phyloP scores from a whole-genome alignment of 1,284 basidiomycete genomes.

The Trametes hirsuta region DNA sequence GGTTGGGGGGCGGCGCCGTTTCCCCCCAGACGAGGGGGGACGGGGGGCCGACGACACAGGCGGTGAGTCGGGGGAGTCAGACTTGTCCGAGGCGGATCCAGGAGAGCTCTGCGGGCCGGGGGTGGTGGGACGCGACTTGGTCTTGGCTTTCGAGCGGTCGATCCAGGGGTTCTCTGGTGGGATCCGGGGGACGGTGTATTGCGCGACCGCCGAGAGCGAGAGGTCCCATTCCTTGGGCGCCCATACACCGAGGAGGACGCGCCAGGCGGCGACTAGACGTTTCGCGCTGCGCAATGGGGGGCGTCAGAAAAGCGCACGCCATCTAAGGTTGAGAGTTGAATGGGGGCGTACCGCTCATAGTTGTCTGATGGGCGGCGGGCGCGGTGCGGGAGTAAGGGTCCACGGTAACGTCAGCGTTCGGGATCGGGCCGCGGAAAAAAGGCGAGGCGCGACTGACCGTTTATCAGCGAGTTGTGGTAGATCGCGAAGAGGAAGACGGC shows the following conservation, averaged over 20 bases:
- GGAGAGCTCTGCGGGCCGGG: conserved; percentile 8
- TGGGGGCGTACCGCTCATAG: conserved; percentile 70
- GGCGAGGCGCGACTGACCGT: conserved; percentile 51
- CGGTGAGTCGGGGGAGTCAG: conserved; percentile 34
- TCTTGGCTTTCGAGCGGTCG: conserved; percentile 44
- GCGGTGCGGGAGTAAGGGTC: background rate
- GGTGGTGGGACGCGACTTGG: conserved; percentile 23
- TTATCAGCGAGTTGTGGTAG: conserved; percentile 82
- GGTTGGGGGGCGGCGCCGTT: conserved; percentile 66
- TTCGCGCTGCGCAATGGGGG: conserved; percentile 57
- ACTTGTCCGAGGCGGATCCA: conserved; percentile 33
- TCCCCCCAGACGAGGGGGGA: conserved; percentile 45
- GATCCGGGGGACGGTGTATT: conserved; percentile 67
- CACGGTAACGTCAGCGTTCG: conserved; percentile 3
- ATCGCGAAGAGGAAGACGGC: conserved; percentile 75
- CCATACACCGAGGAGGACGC: conserved; percentile 90
- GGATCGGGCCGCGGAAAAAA: conserved; percentile 8
- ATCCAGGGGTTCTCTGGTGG: conserved; percentile 76
- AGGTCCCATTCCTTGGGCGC: conserved; percentile 81
- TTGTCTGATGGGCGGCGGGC: conserved; percentile 52
- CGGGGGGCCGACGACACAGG: conserved; percentile 26
- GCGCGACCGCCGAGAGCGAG: conserved; percentile 67
- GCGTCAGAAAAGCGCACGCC: conserved; percentile 14
- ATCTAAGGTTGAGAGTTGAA: conserved; percentile 10
- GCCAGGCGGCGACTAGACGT: conserved; percentile 86